These are phyloP conservation scores for Phaseolus coccineus DNA, from an alignment of 331 rosid genomes.

Conservation along the genomic window DNA sequence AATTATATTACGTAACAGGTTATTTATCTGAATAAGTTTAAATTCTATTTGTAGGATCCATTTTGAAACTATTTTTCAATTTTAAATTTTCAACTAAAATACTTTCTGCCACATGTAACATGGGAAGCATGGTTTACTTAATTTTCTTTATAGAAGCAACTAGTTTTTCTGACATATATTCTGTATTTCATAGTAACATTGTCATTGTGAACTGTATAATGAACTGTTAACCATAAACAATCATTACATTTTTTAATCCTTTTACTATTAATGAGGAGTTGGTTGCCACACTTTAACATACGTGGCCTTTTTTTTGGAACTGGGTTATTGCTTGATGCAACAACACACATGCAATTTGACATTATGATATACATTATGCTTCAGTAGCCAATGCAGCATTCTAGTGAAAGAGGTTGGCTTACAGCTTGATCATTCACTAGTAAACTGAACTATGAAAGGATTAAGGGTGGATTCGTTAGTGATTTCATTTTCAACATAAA, in stretches of 20 bases:
- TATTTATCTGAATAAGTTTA: not conserved
- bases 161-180: constrained; percentile 22
- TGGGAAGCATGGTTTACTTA: constrained; percentile 12
- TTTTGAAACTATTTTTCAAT: too few relatives aligned
- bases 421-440: constrained; percentile 48
- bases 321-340: constrained; percentile 10
- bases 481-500: constrained; percentile 31
- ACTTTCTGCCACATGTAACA: constrained; percentile 16
- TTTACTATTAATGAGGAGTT: constrained; percentile 23
- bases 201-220: not conserved
- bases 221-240: not conserved
- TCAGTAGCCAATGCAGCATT: not conserved
- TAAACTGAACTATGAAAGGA: constrained; percentile 12
- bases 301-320: not conserved
- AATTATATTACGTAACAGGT: too few relatives aligned
- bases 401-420: constrained; percentile 18
- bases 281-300: not conserved
- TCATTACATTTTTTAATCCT: constrained; percentile 8
- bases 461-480: constrained; percentile 18
- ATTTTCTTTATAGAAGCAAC: constrained; percentile 24
- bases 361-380: not conserved
- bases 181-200: not conserved
- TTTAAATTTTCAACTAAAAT: not conserved
- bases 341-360: not conserved
- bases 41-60: too few relatives aligned